Base-by-base conservation (phyloP, 352 stramenopile genomes). In the Phytophthora europaea region DNA sequence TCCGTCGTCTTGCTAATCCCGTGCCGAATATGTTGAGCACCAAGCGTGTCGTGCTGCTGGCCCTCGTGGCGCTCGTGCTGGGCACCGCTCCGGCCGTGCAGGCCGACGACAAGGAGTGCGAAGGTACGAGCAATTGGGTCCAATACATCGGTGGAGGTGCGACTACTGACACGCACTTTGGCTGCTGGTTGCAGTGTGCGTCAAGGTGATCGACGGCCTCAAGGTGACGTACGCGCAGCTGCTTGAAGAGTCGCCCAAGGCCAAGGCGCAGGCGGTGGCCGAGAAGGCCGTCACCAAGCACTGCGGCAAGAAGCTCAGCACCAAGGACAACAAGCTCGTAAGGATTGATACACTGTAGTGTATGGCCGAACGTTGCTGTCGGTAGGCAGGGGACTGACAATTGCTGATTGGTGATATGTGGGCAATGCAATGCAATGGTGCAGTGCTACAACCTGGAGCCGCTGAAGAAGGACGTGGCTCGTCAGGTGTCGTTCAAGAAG, bases 391-490 rank as follows among this genome's bases (percentile, higher is more conserved):
- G 5, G 60, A 22, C 34, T 72, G 54, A 60, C 38, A 8, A 34
- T 31, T 58, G 43, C 33, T 65, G 12, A 52, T 38, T 43, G 36
- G 13, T n/a, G 12, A 4, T 23, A 6, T 50, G 43, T 66, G 9
- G 20, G 23, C 28, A 31, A 45, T 45, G 13, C 36, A 45, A 26
- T 78, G 47, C 71, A 48, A 65, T 69, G 34, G 12, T 67, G 38
- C 59, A 97, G 90, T 99, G 95, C 84, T 99, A 99, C 89, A 98
- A 92, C 64, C 73, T 99, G 66, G 83, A 97, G 82, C 94, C 96
- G 15, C 83, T 99, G 61, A 99, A 99, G 84, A 97, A 97, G 76
- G 92, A 98, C 52, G 89, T 99, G 43, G 95, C 93, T 53, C 89
- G 94, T 57, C 94, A 98, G 55, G 84, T 99, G 50, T 90, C 84